A percentile compares a stretch with the other conserved stretches of the same genome.
Conservation (phyloP, 225 moss, liverwort and hornwort species). For the Neckera pumila region DNA sequence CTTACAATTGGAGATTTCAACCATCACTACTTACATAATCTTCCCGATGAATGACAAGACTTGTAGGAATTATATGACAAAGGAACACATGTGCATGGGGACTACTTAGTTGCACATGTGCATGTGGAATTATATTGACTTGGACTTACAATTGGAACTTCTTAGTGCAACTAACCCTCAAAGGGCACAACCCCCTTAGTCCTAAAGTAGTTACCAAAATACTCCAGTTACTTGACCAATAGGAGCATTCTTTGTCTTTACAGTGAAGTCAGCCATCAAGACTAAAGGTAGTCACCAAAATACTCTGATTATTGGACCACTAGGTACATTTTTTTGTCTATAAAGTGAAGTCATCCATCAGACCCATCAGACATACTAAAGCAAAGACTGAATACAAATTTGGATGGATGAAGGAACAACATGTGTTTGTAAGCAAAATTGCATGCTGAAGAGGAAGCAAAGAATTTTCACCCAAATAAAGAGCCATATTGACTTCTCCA, state of each 20-base stretch:
- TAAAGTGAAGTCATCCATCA: neutral
- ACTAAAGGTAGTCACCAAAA: no score
- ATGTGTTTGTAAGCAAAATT: neutral
- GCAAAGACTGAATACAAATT: neutral
- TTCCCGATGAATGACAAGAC: neutral
- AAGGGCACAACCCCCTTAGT: no score
- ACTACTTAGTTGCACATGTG: no score
- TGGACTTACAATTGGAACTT: neutral
- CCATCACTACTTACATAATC: no score
- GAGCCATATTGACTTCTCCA: neutral
- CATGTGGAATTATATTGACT: no score
- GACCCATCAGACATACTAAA: neutral
- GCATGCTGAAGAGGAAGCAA: neutral
- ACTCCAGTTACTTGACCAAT: no score
- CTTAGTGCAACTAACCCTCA: neutral
- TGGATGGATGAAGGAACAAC: neutral
- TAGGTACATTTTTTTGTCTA: no score
- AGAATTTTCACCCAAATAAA: neutral
- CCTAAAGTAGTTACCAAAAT: no score
- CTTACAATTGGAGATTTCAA: neutral
- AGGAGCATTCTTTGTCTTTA: neutral
- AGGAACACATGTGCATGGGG: neutral
- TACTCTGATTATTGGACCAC: no score
- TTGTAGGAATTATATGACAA: neutral
- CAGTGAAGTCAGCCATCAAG: neutral